A percentile compares a stretch with the other conserved stretches of the same genome.
Evolutionary conservation across 2,329 filamentous ascomycete genomes (phyloP).

Genomic region (Rasamsonia emersonii): DNA sequence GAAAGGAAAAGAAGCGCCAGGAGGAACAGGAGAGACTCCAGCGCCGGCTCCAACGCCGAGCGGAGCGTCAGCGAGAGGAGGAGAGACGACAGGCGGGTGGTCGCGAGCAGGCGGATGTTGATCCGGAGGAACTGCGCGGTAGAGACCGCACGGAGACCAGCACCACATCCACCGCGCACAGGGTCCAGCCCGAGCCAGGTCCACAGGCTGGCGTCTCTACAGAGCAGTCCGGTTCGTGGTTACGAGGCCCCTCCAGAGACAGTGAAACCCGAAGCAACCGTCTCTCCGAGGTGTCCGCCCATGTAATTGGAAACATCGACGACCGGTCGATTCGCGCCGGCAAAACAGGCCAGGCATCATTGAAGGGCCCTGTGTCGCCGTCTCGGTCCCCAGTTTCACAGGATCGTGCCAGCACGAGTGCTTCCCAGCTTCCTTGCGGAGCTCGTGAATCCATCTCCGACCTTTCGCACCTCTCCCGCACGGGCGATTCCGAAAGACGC

Average conservation of each 20-base stretch:
- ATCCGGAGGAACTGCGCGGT: slow-evolving; percentile 10
- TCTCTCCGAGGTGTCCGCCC: slow-evolving; percentile 22
- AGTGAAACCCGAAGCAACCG: slow-evolving; percentile 12
- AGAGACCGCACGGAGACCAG: slow-evolving; percentile 9
- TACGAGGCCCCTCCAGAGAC: slow-evolving; percentile 24
- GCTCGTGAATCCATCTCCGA: slow-evolving; percentile 44
- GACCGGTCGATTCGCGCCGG: slow-evolving; percentile 24
- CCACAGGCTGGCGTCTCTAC: slow-evolving; percentile 6
- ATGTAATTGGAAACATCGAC: slow-evolving; percentile 25
- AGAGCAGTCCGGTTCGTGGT: slow-evolving; percentile 21
- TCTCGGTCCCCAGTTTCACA: slow-evolving; percentile 39
- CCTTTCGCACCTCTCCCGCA: slow-evolving; percentile 40
- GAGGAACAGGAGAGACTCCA: slow-evolving; percentile 58
- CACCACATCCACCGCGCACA: slow-evolving; percentile 6
- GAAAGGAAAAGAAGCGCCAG: slow-evolving; percentile 65
- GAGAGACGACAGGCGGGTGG: slow-evolving; percentile 26
- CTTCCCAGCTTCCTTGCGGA: slow-evolving; percentile 46
- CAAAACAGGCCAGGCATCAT: slow-evolving; percentile 20
- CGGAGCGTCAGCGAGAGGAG: slow-evolving; percentile 48
- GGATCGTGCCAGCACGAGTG: slow-evolving; percentile 40
- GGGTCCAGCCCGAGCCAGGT: slow-evolving; percentile 1
- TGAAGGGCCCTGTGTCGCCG: slow-evolving; percentile 23
- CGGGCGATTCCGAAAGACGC: slow-evolving; percentile 45
- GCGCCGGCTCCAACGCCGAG: slow-evolving; percentile 35
- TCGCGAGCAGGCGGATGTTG: slow-evolving; percentile 6